These are phyloP conservation scores for Aspergillus olivimuriae DNA, from an alignment of 495 filamentous ascomycete genomes.

Conservation along the genomic window DNA sequence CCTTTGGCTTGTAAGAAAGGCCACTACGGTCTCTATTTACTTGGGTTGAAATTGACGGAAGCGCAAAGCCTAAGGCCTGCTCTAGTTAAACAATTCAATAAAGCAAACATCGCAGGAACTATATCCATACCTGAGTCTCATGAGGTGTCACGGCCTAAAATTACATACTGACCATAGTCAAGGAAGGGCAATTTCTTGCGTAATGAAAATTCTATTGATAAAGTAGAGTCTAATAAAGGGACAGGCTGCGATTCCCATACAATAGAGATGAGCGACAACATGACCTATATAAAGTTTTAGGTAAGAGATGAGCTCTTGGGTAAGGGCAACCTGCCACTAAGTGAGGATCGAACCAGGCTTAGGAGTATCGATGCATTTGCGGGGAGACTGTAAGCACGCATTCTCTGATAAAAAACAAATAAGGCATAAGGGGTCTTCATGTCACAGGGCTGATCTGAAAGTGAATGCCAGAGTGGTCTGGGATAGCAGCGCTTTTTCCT, in stretches of 20 bases:
- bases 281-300: not conserved
- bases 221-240: not conserved
- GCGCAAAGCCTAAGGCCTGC: no score
- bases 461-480: not conserved
- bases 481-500: conserved; percentile 2
- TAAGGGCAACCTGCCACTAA: no score
- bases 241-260: not conserved
- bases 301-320: not conserved
- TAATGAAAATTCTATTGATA: not conserved
- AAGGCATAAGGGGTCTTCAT: not conserved
- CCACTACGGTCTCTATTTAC: no score
- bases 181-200: no score
- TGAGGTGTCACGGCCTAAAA: no score
- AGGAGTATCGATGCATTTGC: not conserved
- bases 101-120: no score
- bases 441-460: conserved; percentile 2
- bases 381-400: not conserved
- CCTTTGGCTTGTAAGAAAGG: no score
- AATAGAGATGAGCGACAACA: not conserved
- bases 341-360: not conserved
- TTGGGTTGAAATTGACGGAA: no score
- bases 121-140: no score
- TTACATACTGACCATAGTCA: no score
- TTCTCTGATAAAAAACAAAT: conserved; percentile 1
- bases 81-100: no score